Evolutionary conservation across 2,329 filamentous ascomycete species (phyloP).

Genomic region (Fusarium mexicanum): DNA sequence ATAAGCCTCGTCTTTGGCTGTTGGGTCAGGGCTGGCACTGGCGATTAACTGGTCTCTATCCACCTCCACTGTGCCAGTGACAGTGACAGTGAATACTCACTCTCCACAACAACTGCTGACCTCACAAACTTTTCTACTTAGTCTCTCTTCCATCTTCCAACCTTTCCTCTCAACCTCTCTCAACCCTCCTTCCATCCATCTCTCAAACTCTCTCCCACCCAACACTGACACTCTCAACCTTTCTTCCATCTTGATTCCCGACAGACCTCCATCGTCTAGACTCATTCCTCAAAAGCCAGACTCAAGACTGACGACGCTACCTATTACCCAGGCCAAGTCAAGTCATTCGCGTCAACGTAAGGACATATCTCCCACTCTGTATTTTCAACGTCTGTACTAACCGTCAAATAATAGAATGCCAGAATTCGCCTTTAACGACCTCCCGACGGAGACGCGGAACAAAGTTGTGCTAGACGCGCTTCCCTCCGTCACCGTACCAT

Average conservation of each 20-base stretch:
- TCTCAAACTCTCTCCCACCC: background rate
- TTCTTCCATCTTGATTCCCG: too few species aligned
- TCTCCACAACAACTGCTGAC: too few species aligned
- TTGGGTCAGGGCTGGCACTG: background rate
- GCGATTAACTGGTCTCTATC: background rate
- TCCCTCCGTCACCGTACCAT: fast-evolving
- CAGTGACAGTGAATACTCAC: background rate
- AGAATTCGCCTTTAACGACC: fast-evolving
- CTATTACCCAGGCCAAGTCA: background rate
- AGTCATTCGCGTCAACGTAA: background rate
- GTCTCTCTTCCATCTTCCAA: background rate
- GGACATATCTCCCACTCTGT: background rate
- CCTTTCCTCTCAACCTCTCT: background rate
- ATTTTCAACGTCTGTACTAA: background rate
- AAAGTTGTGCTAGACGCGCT: background rate
- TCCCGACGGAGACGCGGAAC: background rate
- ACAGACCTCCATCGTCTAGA: too few species aligned
- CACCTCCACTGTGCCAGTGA: background rate
- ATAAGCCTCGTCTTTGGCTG: too few species aligned
- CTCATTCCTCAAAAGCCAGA: too few species aligned
- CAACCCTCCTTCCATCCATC: background rate
- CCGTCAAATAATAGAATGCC: background rate
- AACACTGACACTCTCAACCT: too few species aligned
- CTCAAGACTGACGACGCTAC: background rate
- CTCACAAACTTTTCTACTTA: background rate